Base-by-base conservation (phyloP, 108 stramenopile species). In the Craspedostauros australis region DNA sequence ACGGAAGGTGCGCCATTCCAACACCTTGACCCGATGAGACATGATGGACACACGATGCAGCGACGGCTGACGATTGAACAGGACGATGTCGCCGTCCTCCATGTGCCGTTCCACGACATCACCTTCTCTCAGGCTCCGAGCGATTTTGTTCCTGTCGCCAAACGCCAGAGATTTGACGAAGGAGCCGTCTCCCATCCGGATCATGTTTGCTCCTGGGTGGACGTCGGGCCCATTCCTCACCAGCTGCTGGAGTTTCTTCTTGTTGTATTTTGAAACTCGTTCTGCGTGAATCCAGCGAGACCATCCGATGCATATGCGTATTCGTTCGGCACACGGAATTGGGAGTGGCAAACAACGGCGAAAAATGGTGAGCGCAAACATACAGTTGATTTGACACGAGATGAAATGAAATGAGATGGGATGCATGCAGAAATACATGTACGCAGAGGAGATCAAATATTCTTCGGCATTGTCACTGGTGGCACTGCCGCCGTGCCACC, bases 41-140 rank as follows among this genome's bases (percentile, higher is more conserved):
- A 99, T 99, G 71, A 99, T 99, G 16, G 85, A 88, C 43, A 96
- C 84, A 56, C 94, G 95, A 76, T 99, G 98, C 32, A 99, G 75
- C 12, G 96, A 97, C 7, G 98, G 98, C 65, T 99, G 98, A 4
- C 98, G 96, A 86, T 99, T 99, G 85, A 99, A 99, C 3, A 99
- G 71, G 8, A 99, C 98, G 25, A 96, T 60, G 70, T 98, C 97
- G 22, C 84, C 95, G 63, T 98, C 95, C 66, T 91, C 84, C 95
- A 99, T 94, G 77, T 99, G 98, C 8, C 98, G 75, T 61, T 99
- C 96, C 32, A 99, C 96, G 44, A 96, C 80, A 67, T 99, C 98
- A 23, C 98, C 98, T 19, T 95, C 50, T 25, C 79, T 60, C 5
- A 99, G 79, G 20, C 66, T 69, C 48, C 76, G 71, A 15, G 96